phyloP scores from a whole-genome alignment of 345 rosid species.

The Turritis glabra region DNA sequence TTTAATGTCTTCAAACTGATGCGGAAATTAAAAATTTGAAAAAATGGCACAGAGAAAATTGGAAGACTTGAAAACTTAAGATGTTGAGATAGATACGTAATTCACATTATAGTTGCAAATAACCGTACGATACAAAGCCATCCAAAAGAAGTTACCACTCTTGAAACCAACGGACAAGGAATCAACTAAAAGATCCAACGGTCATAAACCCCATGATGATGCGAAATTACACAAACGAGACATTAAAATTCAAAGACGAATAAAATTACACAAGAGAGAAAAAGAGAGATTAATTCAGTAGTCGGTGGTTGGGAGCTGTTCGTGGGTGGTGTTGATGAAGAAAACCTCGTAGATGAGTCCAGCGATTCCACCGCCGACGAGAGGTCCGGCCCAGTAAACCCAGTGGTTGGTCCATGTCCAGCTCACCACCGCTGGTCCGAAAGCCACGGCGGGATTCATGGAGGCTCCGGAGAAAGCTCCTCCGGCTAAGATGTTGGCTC shows the following conservation, averaged over 20 bases:
- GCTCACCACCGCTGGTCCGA: constrained; percentile 93
- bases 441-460: constrained; percentile 95
- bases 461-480: constrained; percentile 95
- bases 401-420: constrained; percentile 90
- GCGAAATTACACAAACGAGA: constrained; percentile 19
- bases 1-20: not conserved
- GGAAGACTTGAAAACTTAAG: not conserved
- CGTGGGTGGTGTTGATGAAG: constrained; percentile 66
- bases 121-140: too few relatives aligned
- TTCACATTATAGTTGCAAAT: constrained; percentile 23
- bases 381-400: constrained; percentile 95
- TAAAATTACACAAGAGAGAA: constrained; percentile 26
- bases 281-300: constrained; percentile 46
- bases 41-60: not conserved
- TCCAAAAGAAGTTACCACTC: too few relatives aligned
- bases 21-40: not conserved
- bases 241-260: constrained; percentile 15
- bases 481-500: constrained; percentile 88
- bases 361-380: constrained; percentile 82
- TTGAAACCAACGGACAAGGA: constrained; percentile 14
- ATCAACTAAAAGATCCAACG: constrained; percentile 27
- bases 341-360: constrained; percentile 70
- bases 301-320: constrained; percentile 67
- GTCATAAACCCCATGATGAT: constrained; percentile 18
- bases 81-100: not conserved